These are phyloP conservation scores for Leccinellum luteum DNA, from an alignment of 768 basidiomycete genomes.

Conservation along the genomic window DNA sequence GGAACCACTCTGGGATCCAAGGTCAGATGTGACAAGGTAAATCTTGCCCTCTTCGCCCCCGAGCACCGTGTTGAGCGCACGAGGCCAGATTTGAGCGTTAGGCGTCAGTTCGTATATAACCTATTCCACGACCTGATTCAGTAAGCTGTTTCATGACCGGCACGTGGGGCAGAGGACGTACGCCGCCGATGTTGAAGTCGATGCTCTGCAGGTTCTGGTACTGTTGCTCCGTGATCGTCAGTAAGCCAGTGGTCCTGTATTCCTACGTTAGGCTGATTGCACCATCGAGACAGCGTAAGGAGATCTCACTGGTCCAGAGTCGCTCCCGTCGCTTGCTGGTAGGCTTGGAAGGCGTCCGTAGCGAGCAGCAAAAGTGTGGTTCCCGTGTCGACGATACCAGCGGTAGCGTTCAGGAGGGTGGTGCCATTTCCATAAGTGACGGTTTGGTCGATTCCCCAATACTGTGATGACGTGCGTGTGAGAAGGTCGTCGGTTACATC, in stretches of 20 bases:
- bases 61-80: constrained; percentile 51
- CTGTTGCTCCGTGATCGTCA: constrained; percentile 49
- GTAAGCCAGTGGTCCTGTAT: constrained; percentile 51
- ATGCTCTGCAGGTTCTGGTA: constrained; percentile 49
- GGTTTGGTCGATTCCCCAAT: constrained; percentile 47
- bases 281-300: neutral
- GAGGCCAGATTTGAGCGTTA: constrained; percentile 72
- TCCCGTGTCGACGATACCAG: constrained; percentile 50
- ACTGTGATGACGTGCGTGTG: constrained; percentile 16
- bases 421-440: constrained; percentile 36
- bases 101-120: constrained; percentile 53
- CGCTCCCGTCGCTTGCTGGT: constrained; percentile 55
- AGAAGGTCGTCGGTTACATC: neutral
- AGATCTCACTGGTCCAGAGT: constrained; percentile 44
- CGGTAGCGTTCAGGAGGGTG: constrained; percentile 33
- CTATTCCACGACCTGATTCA: constrained; percentile 24
- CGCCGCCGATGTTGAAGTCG: constrained; percentile 50
- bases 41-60: constrained; percentile 51
- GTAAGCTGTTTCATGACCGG: neutral
- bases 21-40: constrained; percentile 54
- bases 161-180: constrained; percentile 11
- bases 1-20: constrained; percentile 48
- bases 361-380: constrained; percentile 56
- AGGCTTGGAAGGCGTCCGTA: constrained; percentile 56
- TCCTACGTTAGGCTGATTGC: neutral